phyloP scores from a whole-genome alignment of 441 rosid species.

The Biscutella laevigata region DNA sequence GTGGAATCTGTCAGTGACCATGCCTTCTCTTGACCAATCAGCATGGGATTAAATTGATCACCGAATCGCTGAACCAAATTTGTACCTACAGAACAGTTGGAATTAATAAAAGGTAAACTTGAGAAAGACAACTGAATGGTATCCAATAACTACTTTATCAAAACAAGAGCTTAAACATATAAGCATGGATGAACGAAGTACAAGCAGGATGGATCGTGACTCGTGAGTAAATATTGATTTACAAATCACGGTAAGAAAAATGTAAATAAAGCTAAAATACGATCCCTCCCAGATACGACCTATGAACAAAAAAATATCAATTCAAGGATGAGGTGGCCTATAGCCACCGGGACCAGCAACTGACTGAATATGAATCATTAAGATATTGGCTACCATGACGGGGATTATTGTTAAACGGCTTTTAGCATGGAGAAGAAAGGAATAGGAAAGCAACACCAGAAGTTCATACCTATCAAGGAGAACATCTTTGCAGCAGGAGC shows the following conservation, averaged over 20 bases:
- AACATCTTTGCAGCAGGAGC: conserved; percentile 83
- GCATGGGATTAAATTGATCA: conserved; percentile 90
- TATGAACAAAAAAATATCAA: background rate
- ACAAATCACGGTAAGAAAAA: background rate
- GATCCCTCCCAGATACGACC: background rate
- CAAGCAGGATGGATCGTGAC: background rate
- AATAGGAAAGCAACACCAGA: conserved; percentile 8
- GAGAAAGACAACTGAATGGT: conserved; percentile 2
- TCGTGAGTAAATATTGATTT: too few relatives aligned
- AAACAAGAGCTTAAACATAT: conserved; percentile 6
- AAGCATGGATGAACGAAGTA: conserved; percentile 4
- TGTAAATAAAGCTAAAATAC: background rate
- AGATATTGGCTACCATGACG: background rate
- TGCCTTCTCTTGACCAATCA: conserved; percentile 64
- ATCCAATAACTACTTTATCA: conserved; percentile 14
- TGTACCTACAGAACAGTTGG: conserved; percentile 46
- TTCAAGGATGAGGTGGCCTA: background rate
- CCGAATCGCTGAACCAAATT: conserved; percentile 71
- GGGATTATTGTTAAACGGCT: background rate
- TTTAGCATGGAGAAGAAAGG: conserved; percentile 3
- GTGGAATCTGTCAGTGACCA: conserved; percentile 72
- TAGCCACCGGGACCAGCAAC: background rate
- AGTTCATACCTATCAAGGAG: conserved; percentile 66
- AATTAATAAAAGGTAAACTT: conserved; percentile 4
- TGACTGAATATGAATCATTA: background rate